phyloP scores from a whole-genome alignment of 202 grass and related monocot species.

The Musa balbisiana region DNA sequence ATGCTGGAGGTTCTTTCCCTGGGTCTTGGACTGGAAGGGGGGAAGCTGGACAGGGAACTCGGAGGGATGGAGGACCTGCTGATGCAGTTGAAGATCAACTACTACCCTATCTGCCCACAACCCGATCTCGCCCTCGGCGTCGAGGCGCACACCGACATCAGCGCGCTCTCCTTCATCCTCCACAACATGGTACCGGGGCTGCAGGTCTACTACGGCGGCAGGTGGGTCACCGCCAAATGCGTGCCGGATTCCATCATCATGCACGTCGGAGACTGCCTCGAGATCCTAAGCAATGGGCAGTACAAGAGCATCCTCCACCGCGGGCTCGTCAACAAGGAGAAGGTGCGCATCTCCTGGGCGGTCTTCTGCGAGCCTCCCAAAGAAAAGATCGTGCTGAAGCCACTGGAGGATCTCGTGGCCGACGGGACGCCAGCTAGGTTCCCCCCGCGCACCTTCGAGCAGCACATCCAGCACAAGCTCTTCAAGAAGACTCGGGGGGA shows the following conservation, averaged over 20 bases:
- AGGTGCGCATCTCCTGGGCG: conserved; percentile 81
- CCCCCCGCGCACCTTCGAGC: conserved; percentile 56
- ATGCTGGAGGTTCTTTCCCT: conserved; percentile 58
- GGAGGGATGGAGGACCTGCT: conserved; percentile 33
- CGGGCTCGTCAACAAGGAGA: conserved; percentile 68
- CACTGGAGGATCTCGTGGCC: conserved; percentile 46
- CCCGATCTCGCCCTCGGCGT: conserved; percentile 77
- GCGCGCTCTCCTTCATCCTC: conserved; percentile 78
- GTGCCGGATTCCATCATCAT: conserved; percentile 52
- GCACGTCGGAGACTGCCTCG: conserved; percentile 74
- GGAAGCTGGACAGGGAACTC: conserved; percentile 38
- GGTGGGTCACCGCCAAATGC: conserved; percentile 55
- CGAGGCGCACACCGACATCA: conserved; percentile 81
- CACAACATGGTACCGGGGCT: conserved; percentile 75
- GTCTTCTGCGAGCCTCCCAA: conserved; percentile 85
- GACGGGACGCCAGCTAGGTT: conserved; percentile 27
- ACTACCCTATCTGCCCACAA: conserved; percentile 80
- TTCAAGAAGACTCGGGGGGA: conserved; percentile 43
- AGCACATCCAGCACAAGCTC: conserved; percentile 71
- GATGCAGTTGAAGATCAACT: conserved; percentile 89
- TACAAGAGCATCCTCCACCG: conserved; percentile 96
- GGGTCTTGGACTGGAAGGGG: conserved; percentile 30
- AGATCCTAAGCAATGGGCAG: conserved; percentile 72
- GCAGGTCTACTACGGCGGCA: conserved; percentile 38
- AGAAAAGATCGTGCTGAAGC: conserved; percentile 42